These are phyloP conservation scores for Linum tenue DNA, from an alignment of 345 rosid genomes.

Conservation along the genomic window DNA sequence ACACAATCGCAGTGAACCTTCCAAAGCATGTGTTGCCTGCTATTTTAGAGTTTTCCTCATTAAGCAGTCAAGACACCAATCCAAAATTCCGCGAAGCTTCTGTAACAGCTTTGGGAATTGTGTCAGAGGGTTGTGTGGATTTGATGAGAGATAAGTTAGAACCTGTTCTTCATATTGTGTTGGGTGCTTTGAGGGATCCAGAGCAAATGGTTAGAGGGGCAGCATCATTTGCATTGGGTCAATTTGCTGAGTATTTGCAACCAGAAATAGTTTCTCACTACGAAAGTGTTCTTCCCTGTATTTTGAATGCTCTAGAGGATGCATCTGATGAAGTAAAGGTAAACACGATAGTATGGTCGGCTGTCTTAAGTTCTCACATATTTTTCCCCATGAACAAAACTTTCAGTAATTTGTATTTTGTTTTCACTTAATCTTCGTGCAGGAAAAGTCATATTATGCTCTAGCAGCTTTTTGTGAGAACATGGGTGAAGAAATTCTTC, in stretches of 20 bases:
- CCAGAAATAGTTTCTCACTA: conserved; percentile 84
- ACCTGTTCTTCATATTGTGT: conserved; percentile 69
- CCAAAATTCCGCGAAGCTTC: conserved; percentile 92
- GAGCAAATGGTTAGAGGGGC: conserved; percentile 98
- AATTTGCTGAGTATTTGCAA: conserved; percentile 95
- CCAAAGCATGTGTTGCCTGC: conserved; percentile 78
- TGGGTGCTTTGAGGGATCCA: conserved; percentile 79
- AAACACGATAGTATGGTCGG: conserved; percentile 9
- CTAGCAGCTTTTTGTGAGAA: conserved; percentile 98
- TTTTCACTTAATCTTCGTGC: conserved; percentile 12
- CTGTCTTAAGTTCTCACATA: background rate
- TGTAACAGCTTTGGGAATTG: conserved; percentile 84
- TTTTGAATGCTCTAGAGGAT: conserved; percentile 88
- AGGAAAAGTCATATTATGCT: conserved; percentile 98
- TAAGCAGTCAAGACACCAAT: conserved; percentile 57
- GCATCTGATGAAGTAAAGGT: conserved; percentile 97
- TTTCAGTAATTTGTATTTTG: background rate
- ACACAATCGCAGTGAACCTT: conserved; percentile 87
- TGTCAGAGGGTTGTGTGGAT: conserved; percentile 89
- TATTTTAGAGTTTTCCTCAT: conserved; percentile 76
- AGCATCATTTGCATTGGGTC: conserved; percentile 96
- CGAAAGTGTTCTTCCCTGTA: conserved; percentile 83
- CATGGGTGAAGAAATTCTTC: conserved; percentile 94
- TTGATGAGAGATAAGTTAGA: conserved; percentile 81
- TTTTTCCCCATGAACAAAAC: background rate